Percentiles rank a stretch among this genome's conserved stretches.
Conservation (phyloP, 805 yeast species). For the Zygosaccharomyces pseudorouxii region DNA sequence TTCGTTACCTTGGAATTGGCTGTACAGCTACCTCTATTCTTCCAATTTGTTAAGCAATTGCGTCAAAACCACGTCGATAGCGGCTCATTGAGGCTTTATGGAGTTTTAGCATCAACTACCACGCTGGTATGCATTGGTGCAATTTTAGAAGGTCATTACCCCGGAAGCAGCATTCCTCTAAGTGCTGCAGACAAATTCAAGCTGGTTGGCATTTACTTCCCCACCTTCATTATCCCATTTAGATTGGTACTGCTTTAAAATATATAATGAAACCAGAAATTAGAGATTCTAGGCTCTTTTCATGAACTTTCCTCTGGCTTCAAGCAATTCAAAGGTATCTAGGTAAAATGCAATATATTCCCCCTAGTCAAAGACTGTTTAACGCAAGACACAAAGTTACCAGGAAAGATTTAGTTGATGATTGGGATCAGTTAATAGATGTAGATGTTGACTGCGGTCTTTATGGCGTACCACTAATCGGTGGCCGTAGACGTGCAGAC, state of each 20-base stretch:
- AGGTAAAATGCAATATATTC: constrained; percentile 9
- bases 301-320: neutral
- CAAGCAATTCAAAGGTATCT: neutral
- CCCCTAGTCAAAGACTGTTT: constrained; percentile 18
- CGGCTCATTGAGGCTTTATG: constrained; percentile 54
- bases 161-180: constrained; percentile 16
- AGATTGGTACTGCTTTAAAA: constrained; percentile 12
- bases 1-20: constrained; percentile 70
- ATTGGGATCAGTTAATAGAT: constrained; percentile 15
- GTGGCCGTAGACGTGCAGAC: neutral
- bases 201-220: constrained; percentile 28
- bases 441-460: constrained; percentile 14
- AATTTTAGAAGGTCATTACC: constrained; percentile 35
- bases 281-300: neutral
- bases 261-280: neutral
- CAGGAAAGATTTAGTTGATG: constrained; percentile 15
- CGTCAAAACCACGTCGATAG: constrained; percentile 11
- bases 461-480: constrained; percentile 18
- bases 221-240: constrained; percentile 32
- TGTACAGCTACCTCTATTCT: constrained; percentile 77
- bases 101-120: constrained; percentile 77
- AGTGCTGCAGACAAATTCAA: constrained; percentile 16
- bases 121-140: constrained; percentile 68
- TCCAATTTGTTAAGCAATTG: constrained; percentile 30
- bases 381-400: constrained; percentile 18